Base-by-base conservation (phyloP, 345 rosid genomes). In the Corymbia maculata region DNA sequence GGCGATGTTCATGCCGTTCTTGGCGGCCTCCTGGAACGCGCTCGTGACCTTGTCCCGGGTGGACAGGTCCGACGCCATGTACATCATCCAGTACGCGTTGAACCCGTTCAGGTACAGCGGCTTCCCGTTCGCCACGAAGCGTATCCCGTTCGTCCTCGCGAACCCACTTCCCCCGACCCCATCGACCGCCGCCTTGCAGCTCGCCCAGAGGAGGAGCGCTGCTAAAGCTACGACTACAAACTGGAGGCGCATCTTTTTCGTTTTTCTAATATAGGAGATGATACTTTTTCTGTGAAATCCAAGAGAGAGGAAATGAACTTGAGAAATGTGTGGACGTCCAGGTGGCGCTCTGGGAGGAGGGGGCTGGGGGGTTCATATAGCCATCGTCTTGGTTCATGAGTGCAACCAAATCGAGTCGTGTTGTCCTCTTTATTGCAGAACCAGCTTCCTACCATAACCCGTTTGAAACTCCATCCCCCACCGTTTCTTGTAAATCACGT, bases 11-110 rank as follows among this genome's bases (percentile, higher is more conserved):
- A 97, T 91, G 85, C 97, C 98, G 16, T 64, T 59, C 88, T 90
- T 90, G 61, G 94, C 89, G 51, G 98, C 98, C 90, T 94, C 93
- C 51, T 88, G 92, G 80, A 95, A 90, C 1, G 93, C 90, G 55
- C 89, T 87, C 8, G 94, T 88, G 85, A 97, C 97, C 84, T 96
- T 94, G 75, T n/a, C 87, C 86, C 91, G 94, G 4, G 93, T 89
- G 68, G 94, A 94, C 17, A 89, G 92, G 87, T 95, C 96, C 42
- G 95, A 89, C 10, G 96, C 96, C 66, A 88, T 80, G 86, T 89
- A 88, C 98, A 96, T 91, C 95, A 96, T 90, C 98, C 98, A 97
- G 80, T 96, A 97, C 26, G 97, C 96, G 88, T 97, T 95, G 92
- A 97, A 97, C 17, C 99, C 99, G 75, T 97, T 96, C 85, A 94